These are phyloP conservation scores for Auriculariales sp. DNA, from an alignment of 768 basidiomycete genomes.

Conservation along the genomic window DNA sequence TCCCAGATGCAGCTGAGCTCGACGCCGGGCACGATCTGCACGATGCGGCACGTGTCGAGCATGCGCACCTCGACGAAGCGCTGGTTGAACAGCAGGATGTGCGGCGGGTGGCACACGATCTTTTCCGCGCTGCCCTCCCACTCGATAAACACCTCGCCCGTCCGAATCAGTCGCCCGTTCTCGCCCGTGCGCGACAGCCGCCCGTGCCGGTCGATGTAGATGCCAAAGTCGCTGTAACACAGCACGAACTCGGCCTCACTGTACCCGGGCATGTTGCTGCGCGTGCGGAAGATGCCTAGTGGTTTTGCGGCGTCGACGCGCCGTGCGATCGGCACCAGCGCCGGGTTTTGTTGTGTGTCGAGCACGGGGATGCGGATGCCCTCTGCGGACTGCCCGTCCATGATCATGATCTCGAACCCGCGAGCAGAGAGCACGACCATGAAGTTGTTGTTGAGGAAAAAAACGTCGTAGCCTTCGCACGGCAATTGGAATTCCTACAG, in stretches of 20 bases:
- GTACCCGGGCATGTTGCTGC: background rate
- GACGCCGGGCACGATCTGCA: constrained; percentile 12
- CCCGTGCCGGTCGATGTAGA: constrained; percentile 26
- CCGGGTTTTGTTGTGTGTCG: constrained; percentile 14
- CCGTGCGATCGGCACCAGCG: constrained; percentile 15
- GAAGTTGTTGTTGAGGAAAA: constrained; percentile 25
- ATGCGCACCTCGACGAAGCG: constrained; percentile 23
- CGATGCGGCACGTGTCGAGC: constrained; percentile 13
- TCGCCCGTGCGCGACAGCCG: constrained; percentile 11
- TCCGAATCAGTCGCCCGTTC: constrained; percentile 5
- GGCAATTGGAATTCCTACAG: constrained; percentile 18
- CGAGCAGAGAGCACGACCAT: constrained; percentile 21
- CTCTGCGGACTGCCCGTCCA: constrained; percentile 14
- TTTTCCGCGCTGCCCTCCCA: constrained; percentile 25
- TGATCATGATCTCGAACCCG: constrained; percentile 30
- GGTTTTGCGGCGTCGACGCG: constrained; percentile 21
- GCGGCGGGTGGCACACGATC: constrained; percentile 25
- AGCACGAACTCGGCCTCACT: constrained; percentile 27
- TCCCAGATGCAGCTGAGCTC: constrained; percentile 24
- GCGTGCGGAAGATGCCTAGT: constrained; percentile 24
- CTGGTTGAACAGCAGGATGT: constrained; percentile 20
- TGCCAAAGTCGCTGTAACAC: constrained; percentile 24
- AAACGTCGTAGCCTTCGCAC: constrained; percentile 19
- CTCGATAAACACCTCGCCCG: constrained; percentile 20
- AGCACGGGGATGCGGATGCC: constrained; percentile 18